Evolutionary conservation across 2,329 filamentous ascomycete species (phyloP), one percentile per base, ranked within the genome.

Genomic region (Juglanconis juglandina): DNA sequence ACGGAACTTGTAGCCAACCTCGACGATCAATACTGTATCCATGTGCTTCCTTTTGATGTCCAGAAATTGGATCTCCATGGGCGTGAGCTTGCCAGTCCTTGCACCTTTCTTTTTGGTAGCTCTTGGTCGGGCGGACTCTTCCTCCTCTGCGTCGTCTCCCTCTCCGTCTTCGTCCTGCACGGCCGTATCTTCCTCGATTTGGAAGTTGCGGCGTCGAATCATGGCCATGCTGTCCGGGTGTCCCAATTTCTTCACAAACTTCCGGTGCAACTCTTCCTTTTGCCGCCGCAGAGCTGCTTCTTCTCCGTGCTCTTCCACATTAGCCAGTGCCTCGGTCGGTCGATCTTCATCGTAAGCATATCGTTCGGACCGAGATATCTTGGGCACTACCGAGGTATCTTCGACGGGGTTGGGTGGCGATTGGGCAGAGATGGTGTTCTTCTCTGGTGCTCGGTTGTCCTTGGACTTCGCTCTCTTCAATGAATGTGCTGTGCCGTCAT

Each of bases 1-100:
- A 39, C 90, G 88, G 76, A 96, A 99, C 72, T 99, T 99, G 77
- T 99, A 99, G 54, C 95, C 95, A 8, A 98, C 95, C 72, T 99
- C 94, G 56, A 98, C 87, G 11, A 98, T 90, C 57, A 99, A 81
- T 24, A 99, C 69, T 0, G 94, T 95, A 71, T 98, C 95, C 77
- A 92, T 83, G 71, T 98, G 88, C 67, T 94, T 91, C 62, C 87
- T 83, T 77, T 99, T 99, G 73, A 99, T 96, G 17, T 96, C 93
- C 5, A 99, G 81, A 60, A 96, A 90, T 69, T 98, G 95, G 46
- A 90, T 84, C 73, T 98, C 93, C 87, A 99, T 90, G 0, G 95
- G 95, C 0, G 95, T 99, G 62, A 99, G 83, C 72, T 97, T 97
- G 58, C 82, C 82, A 2, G 82, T 80, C 72, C 86, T 87, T n/a